Conservation (phyloP, 257 asterid genomes). For the Knoxia roxburghii region DNA sequence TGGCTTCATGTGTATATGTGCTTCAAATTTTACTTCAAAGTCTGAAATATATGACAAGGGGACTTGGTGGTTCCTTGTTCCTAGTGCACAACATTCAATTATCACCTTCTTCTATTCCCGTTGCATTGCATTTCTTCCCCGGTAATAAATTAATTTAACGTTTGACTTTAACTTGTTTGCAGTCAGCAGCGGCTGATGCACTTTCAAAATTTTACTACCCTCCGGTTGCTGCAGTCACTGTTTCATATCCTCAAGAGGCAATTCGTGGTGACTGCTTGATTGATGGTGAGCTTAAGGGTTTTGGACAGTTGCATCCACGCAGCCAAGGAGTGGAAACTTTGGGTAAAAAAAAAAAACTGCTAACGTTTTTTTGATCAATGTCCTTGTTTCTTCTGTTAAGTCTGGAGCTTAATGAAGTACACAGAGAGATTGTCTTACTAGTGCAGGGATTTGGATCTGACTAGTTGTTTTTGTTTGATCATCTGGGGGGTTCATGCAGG, state of each 20-base stretch:
- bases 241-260: constrained; percentile 87
- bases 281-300: constrained; percentile 89
- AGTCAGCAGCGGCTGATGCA: constrained; percentile 78
- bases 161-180: constrained; percentile 15
- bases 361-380: constrained; percentile 9
- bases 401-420: no score
- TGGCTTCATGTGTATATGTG: background rate
- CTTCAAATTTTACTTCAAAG: background rate
- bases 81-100: no score
- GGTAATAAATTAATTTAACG: background rate
- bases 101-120: background rate
- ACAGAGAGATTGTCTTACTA: no score
- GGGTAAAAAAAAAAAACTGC: no score
- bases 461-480: constrained; percentile 10
- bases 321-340: constrained; percentile 96
- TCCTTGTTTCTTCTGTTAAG: no score
- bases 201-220: constrained; percentile 77
- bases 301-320: constrained; percentile 99
- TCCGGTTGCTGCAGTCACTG: constrained; percentile 90
- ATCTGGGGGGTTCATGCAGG: constrained; percentile 59
- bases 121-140: background rate
- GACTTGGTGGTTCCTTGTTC: no score
- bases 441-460: background rate
- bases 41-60: no score
- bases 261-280: constrained; percentile 65